Evolutionary conservation across 2,329 filamentous ascomycete species (phyloP).

Genomic region (Fusarium odoratissimum): DNA sequence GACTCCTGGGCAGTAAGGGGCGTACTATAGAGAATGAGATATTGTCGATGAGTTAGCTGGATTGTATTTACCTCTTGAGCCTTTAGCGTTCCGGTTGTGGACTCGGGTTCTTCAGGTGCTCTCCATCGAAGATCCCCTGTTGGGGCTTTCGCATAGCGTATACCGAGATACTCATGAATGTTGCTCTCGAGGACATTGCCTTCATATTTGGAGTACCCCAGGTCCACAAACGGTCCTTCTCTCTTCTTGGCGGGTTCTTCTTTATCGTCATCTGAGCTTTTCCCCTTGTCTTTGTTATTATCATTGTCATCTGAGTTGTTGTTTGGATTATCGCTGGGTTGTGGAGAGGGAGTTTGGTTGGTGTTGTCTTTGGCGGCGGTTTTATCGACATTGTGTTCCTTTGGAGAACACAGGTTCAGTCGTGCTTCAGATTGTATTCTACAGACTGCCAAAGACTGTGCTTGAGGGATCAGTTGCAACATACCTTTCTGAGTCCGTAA

Average conservation of each 20-base stretch:
- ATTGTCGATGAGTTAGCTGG: not conserved
- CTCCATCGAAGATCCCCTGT: conserved; percentile 62
- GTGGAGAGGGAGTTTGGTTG: not conserved
- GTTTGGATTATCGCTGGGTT: not conserved
- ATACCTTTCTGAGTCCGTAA: conserved; percentile 39
- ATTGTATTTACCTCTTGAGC: conserved; percentile 47
- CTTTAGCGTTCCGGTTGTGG: conserved; percentile 48
- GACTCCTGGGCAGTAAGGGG: conserved; percentile 57
- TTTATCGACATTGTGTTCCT: conserved; percentile 8
- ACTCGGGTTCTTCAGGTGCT: conserved; percentile 58
- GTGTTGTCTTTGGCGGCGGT: not conserved
- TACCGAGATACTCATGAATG: conserved; percentile 60
- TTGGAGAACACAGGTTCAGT: conserved; percentile 15
- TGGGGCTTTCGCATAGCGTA: conserved; percentile 65
- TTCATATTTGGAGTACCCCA: conserved; percentile 59
- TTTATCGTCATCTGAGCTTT: not conserved
- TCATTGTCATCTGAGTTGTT: not conserved
- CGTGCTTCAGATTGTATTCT: not conserved
- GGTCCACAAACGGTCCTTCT: conserved; percentile 47
- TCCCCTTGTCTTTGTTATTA: conserved; percentile 3
- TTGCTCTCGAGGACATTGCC: conserved; percentile 52
- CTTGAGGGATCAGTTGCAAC: not conserved
- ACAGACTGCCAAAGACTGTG: not conserved
- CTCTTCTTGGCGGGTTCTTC: not conserved
- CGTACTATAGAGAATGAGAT: conserved; percentile 50